Base-by-base conservation (phyloP, 805 yeast species). In the Ogataea ganodermae region DNA sequence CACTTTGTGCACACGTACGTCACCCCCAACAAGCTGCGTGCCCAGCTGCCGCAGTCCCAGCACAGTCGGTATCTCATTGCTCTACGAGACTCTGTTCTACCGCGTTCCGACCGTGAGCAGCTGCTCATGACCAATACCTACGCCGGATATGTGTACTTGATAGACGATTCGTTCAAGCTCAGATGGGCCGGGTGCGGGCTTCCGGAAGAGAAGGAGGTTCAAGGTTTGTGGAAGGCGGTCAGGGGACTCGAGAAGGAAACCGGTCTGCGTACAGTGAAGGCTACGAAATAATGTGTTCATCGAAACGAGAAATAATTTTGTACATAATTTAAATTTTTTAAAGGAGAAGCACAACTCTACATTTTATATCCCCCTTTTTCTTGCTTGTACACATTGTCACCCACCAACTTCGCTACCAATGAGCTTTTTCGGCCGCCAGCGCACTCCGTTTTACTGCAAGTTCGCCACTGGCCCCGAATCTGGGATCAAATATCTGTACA, bases 161-260 rank as follows among this genome's bases (percentile, higher is more conserved):
- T 94, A 28, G 99, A 94, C 61, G 73, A 72, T 13, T 71, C 81
- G 12, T 84, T 85, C 43, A 83, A 78, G 58, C 84, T 94, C 45
- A 74, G 98, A 57, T 92, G 98, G 98, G 90, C 89, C 20, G 87
- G 89, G 3, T 81, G 95, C 56, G 99, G 98, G 2, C 79, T 76
- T 32, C 85, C 96, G 1, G 74, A 75, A 13, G 80, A 76, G n/a
- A 76, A 76, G 27, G 99, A 94, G 56, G 68, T 71, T 40, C 71
- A 71, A 14, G 69, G 79, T 13, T 65, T 88, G 46, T 84, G 90
- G 87, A 81, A 79, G 56, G 76, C 84, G 28, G 83, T 86, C 1
- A 69, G 69, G 22, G 86, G 86, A 0, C 59, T 87, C 23, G 76
- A 76, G 51, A 75, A 66, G 48, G 91, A 84, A 53, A 37, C 49